Percentiles rank a stretch among this genome's conserved stretches.
Conservation (phyloP, 768 basidiomycete genomes). For the Cubamyces sp. region DNA sequence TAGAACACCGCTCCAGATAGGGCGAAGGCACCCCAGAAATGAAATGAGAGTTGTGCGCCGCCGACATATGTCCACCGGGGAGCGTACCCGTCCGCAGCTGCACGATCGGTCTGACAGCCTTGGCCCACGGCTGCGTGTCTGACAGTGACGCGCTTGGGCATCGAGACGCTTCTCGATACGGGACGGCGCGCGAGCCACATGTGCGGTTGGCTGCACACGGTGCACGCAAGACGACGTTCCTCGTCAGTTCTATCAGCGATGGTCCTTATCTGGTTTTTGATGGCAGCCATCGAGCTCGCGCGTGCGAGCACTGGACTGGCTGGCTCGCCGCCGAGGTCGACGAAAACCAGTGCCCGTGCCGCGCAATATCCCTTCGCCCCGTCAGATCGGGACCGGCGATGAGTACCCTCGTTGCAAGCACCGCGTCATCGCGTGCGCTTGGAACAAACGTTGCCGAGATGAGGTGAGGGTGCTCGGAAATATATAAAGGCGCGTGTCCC, state of each 20-base stretch:
- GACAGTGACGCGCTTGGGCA: not conserved
- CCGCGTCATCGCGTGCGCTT: constrained; percentile 22
- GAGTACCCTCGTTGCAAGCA: constrained; percentile 14
- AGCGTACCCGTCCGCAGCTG: constrained; percentile 6
- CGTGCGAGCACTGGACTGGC: not conserved
- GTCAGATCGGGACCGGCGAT: constrained; percentile 21
- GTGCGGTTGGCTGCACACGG: not conserved
- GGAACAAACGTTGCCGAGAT: constrained; percentile 7
- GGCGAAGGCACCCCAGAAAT: constrained; percentile 14
- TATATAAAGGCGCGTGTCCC: constrained; percentile 12
- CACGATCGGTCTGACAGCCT: not conserved
- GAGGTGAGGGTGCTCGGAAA: constrained; percentile 5
- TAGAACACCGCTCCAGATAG: constrained; percentile 2
- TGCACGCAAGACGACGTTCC: not conserved
- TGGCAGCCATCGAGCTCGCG: not conserved
- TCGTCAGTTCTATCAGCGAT: constrained; percentile 12
- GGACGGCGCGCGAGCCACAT: not conserved
- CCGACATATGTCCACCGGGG: constrained; percentile 23
- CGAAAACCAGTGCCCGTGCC: constrained; percentile 8
- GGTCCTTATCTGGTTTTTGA: constrained; percentile 6
- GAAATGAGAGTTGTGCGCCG: constrained; percentile 20
- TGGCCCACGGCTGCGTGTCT: not conserved
- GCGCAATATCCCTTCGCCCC: constrained; percentile 25
- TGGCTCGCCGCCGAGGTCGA: constrained; percentile 1
- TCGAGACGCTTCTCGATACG: constrained; percentile 9